Evolutionary conservation across 2,329 filamentous ascomycete genomes (phyloP), one percentile per base, ranked within the genome.

Genomic region (Parasarocladium wereldwijsianum): DNA sequence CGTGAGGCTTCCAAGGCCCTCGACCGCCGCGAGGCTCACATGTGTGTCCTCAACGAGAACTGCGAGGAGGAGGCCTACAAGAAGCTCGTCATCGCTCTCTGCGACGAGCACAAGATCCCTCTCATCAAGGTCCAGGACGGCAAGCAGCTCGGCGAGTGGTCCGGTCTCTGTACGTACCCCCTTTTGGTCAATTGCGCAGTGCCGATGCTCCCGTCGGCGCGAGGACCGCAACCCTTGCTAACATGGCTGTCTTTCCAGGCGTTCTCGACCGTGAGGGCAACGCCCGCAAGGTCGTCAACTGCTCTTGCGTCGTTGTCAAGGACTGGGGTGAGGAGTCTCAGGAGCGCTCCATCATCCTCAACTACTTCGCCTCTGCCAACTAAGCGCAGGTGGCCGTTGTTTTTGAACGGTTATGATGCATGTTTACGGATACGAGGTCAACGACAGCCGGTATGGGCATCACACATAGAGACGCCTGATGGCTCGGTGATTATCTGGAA

Each of bases 51-150:
- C 52, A 98, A 98, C 77, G 90, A 98, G 77, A 79, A 81, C 47
- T 98, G 90, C 73, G 90, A 98, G 72, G 90, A 98, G 76, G 90
- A 98, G 67, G 87, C 90, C 47, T 98, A 98, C 76, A 98, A 98
- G 85, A 98, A 98, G 81, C 77, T 98, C 45, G 87, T 98, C 52
- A 82, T 96, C 49, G 90, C 90, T 40, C 81, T 98, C 38, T 98
- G 90, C 82, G 83, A 80, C 43, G 90, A 98, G 77, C 90, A 98
- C 73, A 94, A 94, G 78, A 98, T 98, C 54, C 90, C 90, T 45
- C 70, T 98, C 52, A 98, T 98, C 76, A 96, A 98, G 83, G 90
- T 98, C 43, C 87, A 86, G 47, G 90, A 98, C 63, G 90, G 90
- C 64, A 98, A 98, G 80, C 83, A 94, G 75, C 72, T 98, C 52